Evolutionary conservation across 2,329 filamentous ascomycete species (phyloP), one percentile per base, ranked within the genome.

Genomic region (Nemania sp.): DNA sequence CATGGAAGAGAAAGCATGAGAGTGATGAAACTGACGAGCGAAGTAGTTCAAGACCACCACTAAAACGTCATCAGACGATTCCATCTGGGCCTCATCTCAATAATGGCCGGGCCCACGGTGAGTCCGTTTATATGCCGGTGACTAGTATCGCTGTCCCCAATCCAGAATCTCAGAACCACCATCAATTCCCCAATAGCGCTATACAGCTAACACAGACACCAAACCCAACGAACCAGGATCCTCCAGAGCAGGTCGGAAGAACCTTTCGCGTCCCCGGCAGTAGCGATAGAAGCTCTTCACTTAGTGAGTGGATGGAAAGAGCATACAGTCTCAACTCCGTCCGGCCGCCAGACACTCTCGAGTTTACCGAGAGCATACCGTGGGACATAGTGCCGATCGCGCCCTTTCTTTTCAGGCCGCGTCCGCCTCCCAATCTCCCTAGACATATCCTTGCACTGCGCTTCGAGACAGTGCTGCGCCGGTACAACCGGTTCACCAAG

Each of bases 361-460:
- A 20, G 12, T 15, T 52, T n/a, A 26, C n/a, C 6, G 31, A 42
- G 1, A 15, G 9, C 6, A 33, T 36, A 14, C 37, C 41, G 0
- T 24, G 4, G 9, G 7, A 9, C 2, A 12, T 50, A 15, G 7
- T n/a, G 2, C 0, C 8, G 1, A 47, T 56, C 24, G 33, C 49
- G 1, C 15, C n/a, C 5, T 33, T 49, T 12, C 51, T 60, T 5
- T 54, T 46, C 31, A 5, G 9, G 1, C 57, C 57, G 2, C 54
- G 57, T 1, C 37, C 39, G 4, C 51, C 42, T 12, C 51, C 54
- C 3, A 8, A 7, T 6, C 37, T 60, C 0, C 54, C 54, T 4
- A 9, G 11, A 3, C 36, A 43, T 11, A 48, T 57, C n/a, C 50
- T 60, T 1, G 19, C 36, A 5, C 1, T 44, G 2, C 40, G 14